phyloP scores from a whole-genome alignment of 345 rosid species.

The Syzygium oleosum region DNA sequence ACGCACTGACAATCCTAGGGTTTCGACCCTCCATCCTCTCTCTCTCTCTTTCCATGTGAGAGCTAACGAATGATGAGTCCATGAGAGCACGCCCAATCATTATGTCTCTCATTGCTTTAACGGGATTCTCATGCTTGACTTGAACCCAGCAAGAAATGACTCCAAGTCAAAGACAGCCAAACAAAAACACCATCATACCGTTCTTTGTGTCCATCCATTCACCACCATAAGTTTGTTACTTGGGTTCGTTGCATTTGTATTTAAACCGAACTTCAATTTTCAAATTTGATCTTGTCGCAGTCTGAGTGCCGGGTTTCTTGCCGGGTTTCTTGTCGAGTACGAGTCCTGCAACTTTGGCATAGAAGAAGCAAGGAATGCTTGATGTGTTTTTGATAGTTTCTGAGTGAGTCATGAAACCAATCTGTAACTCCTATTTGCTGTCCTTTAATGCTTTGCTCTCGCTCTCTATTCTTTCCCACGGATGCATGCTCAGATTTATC shows the following conservation, averaged over 20 bases:
- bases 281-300: background rate
- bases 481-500: background rate
- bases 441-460: background rate
- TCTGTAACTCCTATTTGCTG: background rate
- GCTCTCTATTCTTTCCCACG: background rate
- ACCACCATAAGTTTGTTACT: background rate
- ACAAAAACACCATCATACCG: background rate
- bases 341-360: background rate
- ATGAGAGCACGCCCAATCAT: constrained; percentile 16
- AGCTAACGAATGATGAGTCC: background rate
- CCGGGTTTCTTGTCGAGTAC: background rate
- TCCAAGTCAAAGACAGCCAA: constrained; percentile 1
- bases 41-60: constrained; percentile 1
- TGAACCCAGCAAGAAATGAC: background rate
- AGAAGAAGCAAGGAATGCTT: background rate
- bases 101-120: constrained; percentile 5
- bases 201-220: background rate
- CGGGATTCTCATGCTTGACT: constrained; percentile 7
- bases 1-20: background rate
- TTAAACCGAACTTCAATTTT: background rate
- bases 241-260: background rate
- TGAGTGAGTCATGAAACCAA: background rate
- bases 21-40: background rate
- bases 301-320: background rate
- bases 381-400: background rate